Conservation (phyloP, 192 early-diverging fungal species). For the Podila epicladia region DNA sequence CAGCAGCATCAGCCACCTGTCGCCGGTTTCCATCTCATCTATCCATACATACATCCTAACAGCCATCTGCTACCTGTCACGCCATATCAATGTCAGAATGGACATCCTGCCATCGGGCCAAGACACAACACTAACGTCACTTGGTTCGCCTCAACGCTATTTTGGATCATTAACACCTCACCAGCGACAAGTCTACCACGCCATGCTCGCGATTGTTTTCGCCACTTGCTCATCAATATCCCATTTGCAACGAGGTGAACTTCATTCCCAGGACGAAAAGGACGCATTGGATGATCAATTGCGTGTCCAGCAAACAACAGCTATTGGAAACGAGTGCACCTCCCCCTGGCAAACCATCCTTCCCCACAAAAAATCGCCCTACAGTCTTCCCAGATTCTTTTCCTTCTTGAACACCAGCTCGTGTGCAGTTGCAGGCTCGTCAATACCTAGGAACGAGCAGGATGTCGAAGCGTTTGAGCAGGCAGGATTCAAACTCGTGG, state of each 20-base stretch:
- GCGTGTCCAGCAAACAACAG: constrained; percentile 16
- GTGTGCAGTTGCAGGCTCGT: constrained; percentile 39
- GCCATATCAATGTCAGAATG: constrained; percentile 46
- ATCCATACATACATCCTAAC: constrained; percentile 33
- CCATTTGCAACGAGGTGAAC: not conserved
- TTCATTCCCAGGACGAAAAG: not conserved
- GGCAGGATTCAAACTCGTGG: constrained; percentile 29
- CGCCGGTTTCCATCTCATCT: constrained; percentile 14
- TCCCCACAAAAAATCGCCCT: constrained; percentile 23
- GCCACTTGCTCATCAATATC: constrained; percentile 16
- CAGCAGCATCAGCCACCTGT: not conserved
- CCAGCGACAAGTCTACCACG: constrained; percentile 22
- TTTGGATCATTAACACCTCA: constrained; percentile 7
- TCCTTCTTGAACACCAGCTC: constrained; percentile 37
- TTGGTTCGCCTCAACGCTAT: constrained; percentile 39
- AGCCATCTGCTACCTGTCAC: constrained; percentile 39
- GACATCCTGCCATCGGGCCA: constrained; percentile 44
- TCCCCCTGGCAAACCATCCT: constrained; percentile 28
- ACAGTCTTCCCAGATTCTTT: constrained; percentile 40
- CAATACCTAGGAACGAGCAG: constrained; percentile 41
- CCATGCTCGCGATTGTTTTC: constrained; percentile 36
- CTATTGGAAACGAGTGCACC: constrained; percentile 22
- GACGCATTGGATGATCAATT: constrained; percentile 11
- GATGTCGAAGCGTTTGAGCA: constrained; percentile 43
- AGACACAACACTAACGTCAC: constrained; percentile 34